Conservation (phyloP, 1,284 basidiomycete genomes). For the Dichomitus squalens region DNA sequence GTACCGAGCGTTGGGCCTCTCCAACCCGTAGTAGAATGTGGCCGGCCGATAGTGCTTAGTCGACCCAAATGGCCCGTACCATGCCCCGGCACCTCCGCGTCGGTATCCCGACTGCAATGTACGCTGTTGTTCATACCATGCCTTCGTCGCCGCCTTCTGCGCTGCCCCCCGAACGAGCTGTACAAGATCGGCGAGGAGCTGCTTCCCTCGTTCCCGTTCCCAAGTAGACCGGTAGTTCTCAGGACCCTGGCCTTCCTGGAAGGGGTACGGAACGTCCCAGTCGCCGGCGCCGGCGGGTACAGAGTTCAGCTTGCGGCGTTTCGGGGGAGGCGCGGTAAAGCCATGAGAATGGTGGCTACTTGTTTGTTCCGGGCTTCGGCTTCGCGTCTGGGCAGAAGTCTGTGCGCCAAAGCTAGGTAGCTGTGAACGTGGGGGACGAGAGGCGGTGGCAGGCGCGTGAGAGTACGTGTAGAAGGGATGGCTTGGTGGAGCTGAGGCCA, state of each 20-base stretch:
- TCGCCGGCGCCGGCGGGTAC: conserved; percentile 77
- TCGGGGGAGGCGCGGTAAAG: conserved; percentile 37
- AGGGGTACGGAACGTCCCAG: conserved; percentile 82
- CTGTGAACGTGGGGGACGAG: background rate
- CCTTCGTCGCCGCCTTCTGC: conserved; percentile 33
- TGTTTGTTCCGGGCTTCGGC: background rate
- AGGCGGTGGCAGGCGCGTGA: background rate
- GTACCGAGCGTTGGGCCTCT: conserved; percentile 9
- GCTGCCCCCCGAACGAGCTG: conserved; percentile 58
- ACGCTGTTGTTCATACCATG: conserved; percentile 19
- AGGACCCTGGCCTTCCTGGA: conserved; percentile 68
- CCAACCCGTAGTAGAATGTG: conserved; percentile 30
- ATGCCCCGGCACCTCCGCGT: background rate
- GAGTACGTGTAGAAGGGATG: conserved; percentile 10
- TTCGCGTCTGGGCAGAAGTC: background rate
- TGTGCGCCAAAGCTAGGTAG: background rate
- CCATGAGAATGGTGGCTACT: background rate
- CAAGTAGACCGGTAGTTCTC: conserved; percentile 58
- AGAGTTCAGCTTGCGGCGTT: conserved; percentile 61
- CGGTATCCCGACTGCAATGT: background rate
- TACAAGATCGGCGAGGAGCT: conserved; percentile 62
- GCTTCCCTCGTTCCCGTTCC: conserved; percentile 62
- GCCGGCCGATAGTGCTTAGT: conserved; percentile 39
- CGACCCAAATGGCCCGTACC: conserved; percentile 1
- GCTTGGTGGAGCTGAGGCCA: conserved; percentile 13